A percentile compares a stretch with the other conserved stretches of the same genome.
Conservation (phyloP, 495 filamentous ascomycete species). For the Cladorrhinum samala region DNA sequence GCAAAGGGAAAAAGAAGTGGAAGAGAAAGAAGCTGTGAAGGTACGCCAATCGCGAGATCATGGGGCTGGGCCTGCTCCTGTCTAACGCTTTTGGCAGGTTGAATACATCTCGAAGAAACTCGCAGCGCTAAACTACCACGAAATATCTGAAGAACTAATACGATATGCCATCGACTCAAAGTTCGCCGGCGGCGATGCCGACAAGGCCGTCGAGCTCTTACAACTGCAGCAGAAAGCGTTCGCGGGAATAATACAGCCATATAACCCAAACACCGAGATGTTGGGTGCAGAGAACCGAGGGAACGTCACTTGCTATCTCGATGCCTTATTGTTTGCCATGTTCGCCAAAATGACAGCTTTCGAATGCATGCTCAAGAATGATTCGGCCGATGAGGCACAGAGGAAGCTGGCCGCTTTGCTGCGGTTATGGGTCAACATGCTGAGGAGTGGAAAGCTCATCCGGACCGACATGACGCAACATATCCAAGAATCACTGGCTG, state of each 20-base stretch:
- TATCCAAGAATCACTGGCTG: constrained; percentile 74
- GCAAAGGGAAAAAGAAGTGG: constrained; percentile 52
- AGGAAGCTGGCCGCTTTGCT: constrained; percentile 66
- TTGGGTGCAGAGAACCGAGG: constrained; percentile 82
- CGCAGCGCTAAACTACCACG: constrained; percentile 45
- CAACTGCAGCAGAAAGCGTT: constrained; percentile 70
- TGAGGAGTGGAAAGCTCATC: constrained; percentile 78
- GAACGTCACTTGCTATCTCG: constrained; percentile 84
- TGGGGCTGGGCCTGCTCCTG: not conserved
- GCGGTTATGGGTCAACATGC: constrained; percentile 87
- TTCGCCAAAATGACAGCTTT: constrained; percentile 85
- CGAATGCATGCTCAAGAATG: constrained; percentile 69
- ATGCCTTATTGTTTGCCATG: constrained; percentile 93
- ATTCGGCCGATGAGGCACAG: constrained; percentile 60
- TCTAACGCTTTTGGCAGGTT: constrained; percentile 37
- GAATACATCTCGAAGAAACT: constrained; percentile 49
- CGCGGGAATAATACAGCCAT: constrained; percentile 70
- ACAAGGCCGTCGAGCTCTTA: constrained; percentile 71
- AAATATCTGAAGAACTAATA: constrained; percentile 56
- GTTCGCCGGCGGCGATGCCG: constrained; percentile 61
- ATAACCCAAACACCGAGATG: constrained; percentile 62
- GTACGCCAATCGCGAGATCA: constrained; percentile 14
- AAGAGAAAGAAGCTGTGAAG: constrained; percentile 37
- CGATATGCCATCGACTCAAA: constrained; percentile 61
- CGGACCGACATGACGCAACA: constrained; percentile 77